Percentiles rank a stretch among this genome's conserved stretches.
Conservation (phyloP, 805 yeast species). For the Clavispora carvajalis region DNA sequence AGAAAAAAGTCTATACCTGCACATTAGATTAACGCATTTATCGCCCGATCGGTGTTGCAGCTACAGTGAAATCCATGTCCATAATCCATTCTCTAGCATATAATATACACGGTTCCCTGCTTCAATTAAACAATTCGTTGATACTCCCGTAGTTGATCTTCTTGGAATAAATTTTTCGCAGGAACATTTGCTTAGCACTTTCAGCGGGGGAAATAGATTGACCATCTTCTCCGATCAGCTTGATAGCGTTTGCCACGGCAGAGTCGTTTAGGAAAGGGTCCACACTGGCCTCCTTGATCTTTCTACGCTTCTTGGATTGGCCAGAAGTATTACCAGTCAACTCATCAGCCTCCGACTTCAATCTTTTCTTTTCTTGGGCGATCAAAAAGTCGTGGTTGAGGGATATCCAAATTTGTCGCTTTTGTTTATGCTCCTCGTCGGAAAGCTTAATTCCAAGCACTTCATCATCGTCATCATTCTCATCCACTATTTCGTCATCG, state of each 20-base stretch:
- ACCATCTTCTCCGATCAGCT: constrained; percentile 40
- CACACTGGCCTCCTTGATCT: constrained; percentile 6
- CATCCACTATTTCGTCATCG: constrained; percentile 57
- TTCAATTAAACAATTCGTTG: constrained; percentile 39
- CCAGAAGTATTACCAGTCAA: constrained; percentile 67
- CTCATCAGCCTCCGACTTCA: constrained; percentile 82
- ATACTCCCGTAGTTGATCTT: constrained; percentile 88
- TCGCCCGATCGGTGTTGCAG: too few relatives aligned
- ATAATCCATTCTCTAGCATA: neutral
- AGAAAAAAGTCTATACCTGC: constrained; percentile 1
- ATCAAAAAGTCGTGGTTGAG: constrained; percentile 79
- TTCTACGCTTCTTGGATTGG: constrained; percentile 39
- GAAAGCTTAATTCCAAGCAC: constrained; percentile 55
- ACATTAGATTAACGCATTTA: neutral
- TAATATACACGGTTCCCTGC: neutral
- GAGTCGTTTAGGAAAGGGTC: constrained; percentile 21
- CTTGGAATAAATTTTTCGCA: constrained; percentile 72
- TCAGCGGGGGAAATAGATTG: constrained; percentile 59
- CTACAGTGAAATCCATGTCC: neutral
- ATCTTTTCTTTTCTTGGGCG: constrained; percentile 78
- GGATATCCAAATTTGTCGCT: constrained; percentile 86
- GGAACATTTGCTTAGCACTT: constrained; percentile 70
- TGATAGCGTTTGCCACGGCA: constrained; percentile 29
- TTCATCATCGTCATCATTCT: constrained; percentile 79
- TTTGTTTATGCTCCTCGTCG: constrained; percentile 64